phyloP scores from a whole-genome alignment of 2,329 filamentous ascomycete genomes.

The Hypoxylon sp. region DNA sequence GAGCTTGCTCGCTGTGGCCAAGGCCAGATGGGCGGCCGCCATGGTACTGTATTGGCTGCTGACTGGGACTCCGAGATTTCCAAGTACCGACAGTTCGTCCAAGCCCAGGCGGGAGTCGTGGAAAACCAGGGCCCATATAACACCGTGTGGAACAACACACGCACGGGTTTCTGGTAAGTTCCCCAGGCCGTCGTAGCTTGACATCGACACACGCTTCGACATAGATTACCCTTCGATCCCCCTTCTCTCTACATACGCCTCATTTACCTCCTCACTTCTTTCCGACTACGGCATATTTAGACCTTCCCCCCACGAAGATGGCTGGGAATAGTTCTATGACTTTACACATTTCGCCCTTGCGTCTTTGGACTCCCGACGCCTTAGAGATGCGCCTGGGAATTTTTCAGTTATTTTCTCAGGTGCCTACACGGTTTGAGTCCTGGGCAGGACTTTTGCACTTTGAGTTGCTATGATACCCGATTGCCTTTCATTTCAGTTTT shows the following conservation, averaged over 20 bases:
- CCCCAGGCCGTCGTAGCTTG: background rate
- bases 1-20: constrained; percentile 10
- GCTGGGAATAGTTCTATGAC: background rate
- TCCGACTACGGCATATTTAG: background rate
- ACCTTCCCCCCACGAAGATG: background rate
- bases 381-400: background rate
- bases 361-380: background rate
- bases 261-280: background rate
- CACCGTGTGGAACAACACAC: background rate
- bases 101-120: background rate
- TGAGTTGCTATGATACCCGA: background rate
- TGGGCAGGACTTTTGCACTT: background rate
- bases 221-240: background rate
- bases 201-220: background rate
- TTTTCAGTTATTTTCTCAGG: background rate
- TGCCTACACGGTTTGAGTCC: background rate
- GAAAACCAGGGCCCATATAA: constrained; percentile 2
- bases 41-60: background rate
- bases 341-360: background rate
- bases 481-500: too few species aligned
- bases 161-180: background rate
- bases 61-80: constrained; percentile 20
- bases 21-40: constrained; percentile 14
- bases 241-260: background rate
- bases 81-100: constrained; percentile 6